Percentiles rank a stretch among this genome's conserved stretches.
Conservation (phyloP, 2,329 filamentous ascomycete species). For the Aspergillus pseudoviridinutans region DNA sequence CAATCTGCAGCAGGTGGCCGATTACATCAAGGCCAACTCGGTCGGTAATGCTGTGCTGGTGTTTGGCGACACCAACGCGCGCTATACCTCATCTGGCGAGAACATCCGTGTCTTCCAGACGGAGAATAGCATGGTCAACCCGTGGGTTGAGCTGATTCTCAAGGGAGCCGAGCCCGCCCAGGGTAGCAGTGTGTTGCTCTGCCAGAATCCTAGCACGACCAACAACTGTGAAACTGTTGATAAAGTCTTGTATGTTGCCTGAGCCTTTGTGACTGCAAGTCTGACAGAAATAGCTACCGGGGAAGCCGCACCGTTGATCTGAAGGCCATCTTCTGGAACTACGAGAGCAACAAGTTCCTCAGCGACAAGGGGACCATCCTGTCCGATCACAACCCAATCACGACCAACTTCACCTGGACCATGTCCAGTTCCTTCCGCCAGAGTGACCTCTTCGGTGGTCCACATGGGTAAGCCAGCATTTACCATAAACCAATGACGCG, state of each 20-base stretch:
- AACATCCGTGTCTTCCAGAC: constrained; percentile 50
- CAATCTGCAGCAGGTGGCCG: constrained; percentile 58
- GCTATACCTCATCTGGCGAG: constrained; percentile 57
- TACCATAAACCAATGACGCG: no score
- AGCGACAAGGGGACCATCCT: constrained; percentile 54
- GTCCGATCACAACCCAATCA: constrained; percentile 62
- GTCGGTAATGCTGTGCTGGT: constrained; percentile 60
- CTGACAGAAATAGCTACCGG: constrained; percentile 15
- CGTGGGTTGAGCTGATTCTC: constrained; percentile 56
- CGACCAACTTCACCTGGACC: constrained; percentile 24
- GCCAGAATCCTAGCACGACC: constrained; percentile 54
- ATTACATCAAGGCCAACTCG: constrained; percentile 55
- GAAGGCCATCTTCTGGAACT: constrained; percentile 42
- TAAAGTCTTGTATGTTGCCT: constrained; percentile 51
- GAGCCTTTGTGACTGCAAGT: no score
- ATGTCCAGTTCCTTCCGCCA: constrained; percentile 51
- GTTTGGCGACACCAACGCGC: constrained; percentile 62
- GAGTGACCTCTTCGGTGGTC: constrained; percentile 25
- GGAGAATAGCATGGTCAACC: constrained; percentile 53
- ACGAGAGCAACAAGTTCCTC: constrained; percentile 55
- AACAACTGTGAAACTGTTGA: constrained; percentile 63
- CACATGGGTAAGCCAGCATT: constrained; percentile 16
- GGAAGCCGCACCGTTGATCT: constrained; percentile 48
- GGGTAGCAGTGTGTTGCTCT: constrained; percentile 42
- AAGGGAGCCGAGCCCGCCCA: constrained; percentile 44